phyloP scores from a whole-genome alignment of 2,329 filamentous ascomycete genomes.

The Cladophialophora immunda region DNA sequence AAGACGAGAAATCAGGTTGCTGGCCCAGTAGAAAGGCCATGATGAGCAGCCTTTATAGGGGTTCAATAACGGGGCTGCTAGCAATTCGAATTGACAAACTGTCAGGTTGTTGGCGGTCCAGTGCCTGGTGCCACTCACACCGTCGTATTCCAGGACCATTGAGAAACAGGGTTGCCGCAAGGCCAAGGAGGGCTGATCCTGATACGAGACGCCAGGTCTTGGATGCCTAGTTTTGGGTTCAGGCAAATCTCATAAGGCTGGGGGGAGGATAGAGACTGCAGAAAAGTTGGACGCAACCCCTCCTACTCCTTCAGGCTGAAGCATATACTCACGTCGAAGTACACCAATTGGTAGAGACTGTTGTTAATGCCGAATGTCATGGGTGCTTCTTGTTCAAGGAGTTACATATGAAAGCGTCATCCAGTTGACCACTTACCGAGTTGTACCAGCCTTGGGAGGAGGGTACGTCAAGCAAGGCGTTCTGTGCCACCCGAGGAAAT shows the following conservation, averaged over 20 bases:
- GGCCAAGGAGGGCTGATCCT: not conserved
- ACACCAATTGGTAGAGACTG: not conserved
- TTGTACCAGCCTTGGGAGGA: not conserved
- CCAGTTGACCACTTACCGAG: not conserved
- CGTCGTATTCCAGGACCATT: not conserved
- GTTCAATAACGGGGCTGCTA: not conserved
- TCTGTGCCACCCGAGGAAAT: not conserved
- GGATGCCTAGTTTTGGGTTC: not conserved
- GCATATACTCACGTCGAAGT: not conserved
- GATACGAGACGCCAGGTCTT: not conserved
- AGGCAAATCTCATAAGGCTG: not conserved
- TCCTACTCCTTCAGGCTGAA: not conserved
- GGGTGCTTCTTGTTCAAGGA: not conserved
- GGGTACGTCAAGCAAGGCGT: not conserved
- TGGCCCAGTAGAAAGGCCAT: not conserved
- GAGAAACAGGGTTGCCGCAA: not conserved
- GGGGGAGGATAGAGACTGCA: not conserved
- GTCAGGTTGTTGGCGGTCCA: not conserved
- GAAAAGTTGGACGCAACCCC: not conserved
- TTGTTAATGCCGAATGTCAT: not conserved
- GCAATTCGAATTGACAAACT: not conserved
- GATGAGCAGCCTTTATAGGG: not conserved
- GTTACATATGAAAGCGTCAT: not conserved
- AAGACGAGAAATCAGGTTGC: not conserved
- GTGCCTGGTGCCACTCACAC: not conserved